phyloP scores from a whole-genome alignment of 164 flowering plant genomes.

The Platanus orientalis region DNA sequence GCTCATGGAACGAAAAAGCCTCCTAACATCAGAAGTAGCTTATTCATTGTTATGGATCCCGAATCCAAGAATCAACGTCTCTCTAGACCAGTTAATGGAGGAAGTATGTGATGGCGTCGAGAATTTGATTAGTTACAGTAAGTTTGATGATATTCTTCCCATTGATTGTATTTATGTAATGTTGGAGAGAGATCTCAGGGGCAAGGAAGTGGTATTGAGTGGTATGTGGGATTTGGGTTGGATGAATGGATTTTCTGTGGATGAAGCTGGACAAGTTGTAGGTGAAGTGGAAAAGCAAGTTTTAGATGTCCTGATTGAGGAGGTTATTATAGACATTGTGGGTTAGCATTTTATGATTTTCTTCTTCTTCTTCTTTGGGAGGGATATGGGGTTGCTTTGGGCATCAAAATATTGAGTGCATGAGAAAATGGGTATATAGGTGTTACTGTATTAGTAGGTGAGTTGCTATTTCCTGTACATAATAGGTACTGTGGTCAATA shows the following conservation, averaged over 20 bases:
- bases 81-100: slow-evolving; percentile 46
- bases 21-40: slow-evolving; percentile 8
- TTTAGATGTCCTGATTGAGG: slow-evolving; percentile 48
- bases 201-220: slow-evolving; percentile 28
- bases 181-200: slow-evolving; percentile 49
- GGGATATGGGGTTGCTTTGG: no score
- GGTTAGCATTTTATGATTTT: slow-evolving; percentile 5
- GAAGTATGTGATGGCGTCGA: slow-evolving; percentile 54
- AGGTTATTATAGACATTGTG: slow-evolving; percentile 28
- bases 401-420: no score
- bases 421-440: no score
- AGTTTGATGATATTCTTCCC: slow-evolving; percentile 16
- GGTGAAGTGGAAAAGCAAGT: slow-evolving; percentile 47
- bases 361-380: not conserved
- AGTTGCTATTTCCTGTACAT: no score
- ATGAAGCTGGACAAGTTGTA: slow-evolving; percentile 44
- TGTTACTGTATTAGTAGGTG: no score
- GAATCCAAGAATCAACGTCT: slow-evolving; percentile 11
- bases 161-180: slow-evolving; percentile 29
- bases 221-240: slow-evolving; percentile 67
- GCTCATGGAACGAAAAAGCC: slow-evolving; percentile 38
- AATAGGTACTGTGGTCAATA: no score
- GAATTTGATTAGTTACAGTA: slow-evolving; percentile 31
- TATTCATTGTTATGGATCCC: slow-evolving; percentile 7
- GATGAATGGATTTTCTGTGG: slow-evolving; percentile 36